Evolutionary conservation across 352 stramenopile species (phyloP).

Genomic region (Plasmopara viticola): DNA sequence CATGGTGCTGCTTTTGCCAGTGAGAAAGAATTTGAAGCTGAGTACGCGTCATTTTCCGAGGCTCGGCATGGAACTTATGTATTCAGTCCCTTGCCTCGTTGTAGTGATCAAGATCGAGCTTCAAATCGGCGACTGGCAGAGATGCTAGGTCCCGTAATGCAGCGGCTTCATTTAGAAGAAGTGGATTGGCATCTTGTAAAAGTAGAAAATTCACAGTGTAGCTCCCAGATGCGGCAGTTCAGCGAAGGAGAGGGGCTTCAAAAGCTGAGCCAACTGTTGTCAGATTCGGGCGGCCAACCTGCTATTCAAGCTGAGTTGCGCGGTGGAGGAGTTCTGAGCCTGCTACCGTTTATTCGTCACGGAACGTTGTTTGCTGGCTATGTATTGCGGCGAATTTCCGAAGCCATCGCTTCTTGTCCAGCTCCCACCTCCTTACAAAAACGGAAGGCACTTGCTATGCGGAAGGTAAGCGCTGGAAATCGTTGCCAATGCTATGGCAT

Average conservation of each 20-base stretch:
- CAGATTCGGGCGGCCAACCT: slow-evolving; percentile 30
- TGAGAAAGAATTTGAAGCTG: slow-evolving; percentile 37
- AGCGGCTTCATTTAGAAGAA: slow-evolving; percentile 35
- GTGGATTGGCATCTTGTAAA: slow-evolving; percentile 45
- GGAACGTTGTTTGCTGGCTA: slow-evolving; percentile 52
- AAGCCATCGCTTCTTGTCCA: slow-evolving; percentile 33
- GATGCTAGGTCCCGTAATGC: slow-evolving; percentile 17
- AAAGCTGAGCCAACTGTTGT: slow-evolving; percentile 44
- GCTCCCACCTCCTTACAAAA: slow-evolving; percentile 33
- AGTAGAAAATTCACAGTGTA: slow-evolving; percentile 33
- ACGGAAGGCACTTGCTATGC: slow-evolving; percentile 50
- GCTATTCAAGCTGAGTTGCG: slow-evolving; percentile 65
- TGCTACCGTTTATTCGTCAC: slow-evolving; percentile 74
- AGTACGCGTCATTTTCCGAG: slow-evolving; percentile 25
- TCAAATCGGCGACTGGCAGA: slow-evolving; percentile 9
- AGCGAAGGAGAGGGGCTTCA: slow-evolving; percentile 45
- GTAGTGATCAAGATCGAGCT: slow-evolving; percentile 8
- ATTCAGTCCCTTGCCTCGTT: slow-evolving; percentile 29
- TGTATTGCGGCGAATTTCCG: slow-evolving; percentile 38
- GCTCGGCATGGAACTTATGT: slow-evolving; percentile 20
- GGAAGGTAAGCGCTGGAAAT: slow-evolving; percentile 34
- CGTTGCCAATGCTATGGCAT: neutral
- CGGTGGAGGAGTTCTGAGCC: slow-evolving; percentile 54
- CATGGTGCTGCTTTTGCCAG: slow-evolving; percentile 21
- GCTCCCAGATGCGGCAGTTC: slow-evolving; percentile 32